Percentiles rank a stretch among this genome's conserved stretches.
phyloP scores from a whole-genome alignment of 495 filamentous ascomycete species.

The Terfezia claveryi region DNA sequence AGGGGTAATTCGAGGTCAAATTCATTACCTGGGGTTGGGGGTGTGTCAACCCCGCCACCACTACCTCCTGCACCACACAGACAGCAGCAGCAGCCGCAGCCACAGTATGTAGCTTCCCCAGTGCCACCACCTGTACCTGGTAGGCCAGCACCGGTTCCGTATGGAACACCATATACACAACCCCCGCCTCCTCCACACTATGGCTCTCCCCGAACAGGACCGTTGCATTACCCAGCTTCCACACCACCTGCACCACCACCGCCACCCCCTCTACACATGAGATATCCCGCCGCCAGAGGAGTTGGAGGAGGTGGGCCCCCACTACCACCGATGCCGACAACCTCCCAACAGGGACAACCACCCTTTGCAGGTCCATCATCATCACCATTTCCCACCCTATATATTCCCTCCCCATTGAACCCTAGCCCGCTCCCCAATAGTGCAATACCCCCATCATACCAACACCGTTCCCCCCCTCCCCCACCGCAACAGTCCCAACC shows the following conservation, averaged over 20 bases:
- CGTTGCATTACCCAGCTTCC: background rate
- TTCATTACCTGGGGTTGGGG: background rate
- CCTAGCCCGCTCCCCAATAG: constrained; percentile 2
- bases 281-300: constrained; percentile 4
- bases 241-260: constrained; percentile 14
- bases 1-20: background rate
- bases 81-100: constrained; percentile 14
- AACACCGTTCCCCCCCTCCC: constrained; percentile 1
- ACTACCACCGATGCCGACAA: constrained; percentile 4
- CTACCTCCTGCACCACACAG: constrained; percentile 7
- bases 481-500: constrained; percentile 12
- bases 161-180: constrained; percentile 9
- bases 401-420: background rate
- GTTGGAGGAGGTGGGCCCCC: constrained; percentile 2
- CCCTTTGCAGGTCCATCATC: background rate
- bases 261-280: constrained; percentile 8
- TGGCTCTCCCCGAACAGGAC: background rate
- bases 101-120: constrained; percentile 2
- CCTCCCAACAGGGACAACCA: constrained; percentile 1
- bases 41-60: constrained; percentile 5
- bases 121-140: background rate
- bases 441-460: background rate
- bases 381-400: constrained; percentile 4
- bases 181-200: constrained; percentile 7
- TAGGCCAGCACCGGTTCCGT: constrained; percentile 3